Percentiles rank a stretch among this genome's conserved stretches.
Evolutionary conservation across 2,329 filamentous ascomycete species (phyloP).

Genomic region (Fusarium multiceps): DNA sequence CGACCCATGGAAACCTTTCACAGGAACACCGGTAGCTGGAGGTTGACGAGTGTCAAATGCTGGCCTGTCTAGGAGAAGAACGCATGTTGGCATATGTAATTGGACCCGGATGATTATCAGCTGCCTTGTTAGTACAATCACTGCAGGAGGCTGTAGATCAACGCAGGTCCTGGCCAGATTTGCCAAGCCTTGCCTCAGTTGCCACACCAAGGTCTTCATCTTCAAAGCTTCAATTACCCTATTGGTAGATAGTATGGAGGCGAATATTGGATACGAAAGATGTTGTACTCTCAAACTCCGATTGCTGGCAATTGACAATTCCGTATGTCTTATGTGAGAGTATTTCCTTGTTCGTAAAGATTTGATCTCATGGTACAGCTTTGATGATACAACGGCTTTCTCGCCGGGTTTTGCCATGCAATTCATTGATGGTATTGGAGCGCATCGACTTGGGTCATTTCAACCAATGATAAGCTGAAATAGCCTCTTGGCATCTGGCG

Average conservation of each 20-base stretch:
- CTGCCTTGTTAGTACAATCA: neutral
- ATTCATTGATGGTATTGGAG: neutral
- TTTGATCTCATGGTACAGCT: too few relatives aligned
- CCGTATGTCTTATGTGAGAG: neutral
- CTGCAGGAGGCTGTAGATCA: neutral
- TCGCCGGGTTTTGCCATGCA: neutral
- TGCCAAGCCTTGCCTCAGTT: neutral
- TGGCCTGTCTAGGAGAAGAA: neutral
- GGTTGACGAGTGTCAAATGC: rapidly evolving
- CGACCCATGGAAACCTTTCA: rapidly evolving
- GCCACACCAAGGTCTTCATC: neutral
- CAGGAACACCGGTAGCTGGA: rapidly evolving
- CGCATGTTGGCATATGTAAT: neutral
- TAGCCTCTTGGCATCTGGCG: neutral
- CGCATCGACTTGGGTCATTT: neutral
- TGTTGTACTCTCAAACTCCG: rapidly evolving
- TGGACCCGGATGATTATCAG: neutral
- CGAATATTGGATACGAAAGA: neutral
- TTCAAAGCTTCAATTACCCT: neutral
- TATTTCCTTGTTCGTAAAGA: neutral
- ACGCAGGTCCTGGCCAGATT: neutral
- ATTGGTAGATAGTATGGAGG: neutral
- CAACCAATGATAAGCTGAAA: neutral
- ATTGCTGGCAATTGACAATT: neutral
- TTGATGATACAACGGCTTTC: neutral